Conservation (phyloP, 257 asterid species). For the Ophiorrhiza pumila region DNA sequence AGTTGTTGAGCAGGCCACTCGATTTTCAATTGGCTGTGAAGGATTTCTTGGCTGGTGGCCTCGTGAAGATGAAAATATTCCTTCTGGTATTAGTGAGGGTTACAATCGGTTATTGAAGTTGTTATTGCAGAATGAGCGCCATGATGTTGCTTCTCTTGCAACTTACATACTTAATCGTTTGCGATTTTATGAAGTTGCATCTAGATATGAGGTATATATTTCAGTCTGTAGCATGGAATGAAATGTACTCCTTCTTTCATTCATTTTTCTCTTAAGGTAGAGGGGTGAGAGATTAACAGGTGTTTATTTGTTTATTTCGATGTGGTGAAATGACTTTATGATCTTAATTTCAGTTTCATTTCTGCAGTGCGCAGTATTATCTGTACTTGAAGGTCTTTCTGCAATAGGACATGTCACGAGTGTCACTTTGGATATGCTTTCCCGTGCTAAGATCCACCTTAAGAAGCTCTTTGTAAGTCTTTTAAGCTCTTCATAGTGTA, state of each 20-base stretch:
- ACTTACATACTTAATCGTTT: slow-evolving; percentile 82
- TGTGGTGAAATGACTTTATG: not conserved
- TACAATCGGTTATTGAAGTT: slow-evolving; percentile 81
- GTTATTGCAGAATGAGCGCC: slow-evolving; percentile 77
- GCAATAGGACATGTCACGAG: slow-evolving; percentile 42
- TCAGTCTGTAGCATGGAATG: slow-evolving; percentile 18
- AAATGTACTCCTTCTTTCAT: slow-evolving; percentile 1
- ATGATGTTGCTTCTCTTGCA: slow-evolving; percentile 81
- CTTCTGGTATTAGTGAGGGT: slow-evolving; percentile 76
- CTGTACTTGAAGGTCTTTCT: slow-evolving; percentile 63
- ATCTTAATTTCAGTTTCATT: slow-evolving; percentile 10
- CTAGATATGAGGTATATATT: slow-evolving; percentile 81
- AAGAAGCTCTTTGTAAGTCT: slow-evolving; percentile 73
- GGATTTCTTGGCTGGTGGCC: slow-evolving; percentile 90
- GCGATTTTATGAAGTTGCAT: slow-evolving; percentile 86
- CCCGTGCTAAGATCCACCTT: slow-evolving; percentile 62
- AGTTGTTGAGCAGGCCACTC: slow-evolving; percentile 83
- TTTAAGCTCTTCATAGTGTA: not conserved
- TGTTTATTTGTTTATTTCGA: not conserved
- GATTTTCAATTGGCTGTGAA: slow-evolving; percentile 87
- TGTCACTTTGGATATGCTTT: slow-evolving; percentile 62
- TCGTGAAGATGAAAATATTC: slow-evolving; percentile 70
- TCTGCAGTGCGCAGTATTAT: slow-evolving; percentile 59
- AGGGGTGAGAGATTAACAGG: not conserved
- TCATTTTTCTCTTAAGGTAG: not conserved